These are phyloP conservation scores for Alloascoidea africana DNA, from an alignment of 805 yeast species.

Conservation along the genomic window DNA sequence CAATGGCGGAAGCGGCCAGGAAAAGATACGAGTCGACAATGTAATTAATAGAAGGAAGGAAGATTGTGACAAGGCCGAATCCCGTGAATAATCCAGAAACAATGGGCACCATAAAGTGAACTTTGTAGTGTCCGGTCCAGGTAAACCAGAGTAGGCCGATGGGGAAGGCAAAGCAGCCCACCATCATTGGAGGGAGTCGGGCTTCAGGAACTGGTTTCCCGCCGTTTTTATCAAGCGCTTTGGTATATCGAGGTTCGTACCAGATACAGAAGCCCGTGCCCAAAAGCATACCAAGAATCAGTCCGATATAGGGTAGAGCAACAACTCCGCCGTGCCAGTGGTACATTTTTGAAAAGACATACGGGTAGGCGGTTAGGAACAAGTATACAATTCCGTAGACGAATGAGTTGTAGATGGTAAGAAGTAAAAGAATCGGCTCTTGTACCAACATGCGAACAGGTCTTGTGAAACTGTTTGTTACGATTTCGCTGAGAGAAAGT, in stretches of 20 bases:
- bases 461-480: slow-evolving; percentile 46
- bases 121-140: slow-evolving; percentile 64
- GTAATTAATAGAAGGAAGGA: slow-evolving; percentile 55
- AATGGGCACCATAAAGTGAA: slow-evolving; percentile 68
- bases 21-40: slow-evolving; percentile 55
- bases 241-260: slow-evolving; percentile 37
- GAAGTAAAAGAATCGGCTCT: slow-evolving; percentile 60
- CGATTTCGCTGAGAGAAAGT: slow-evolving; percentile 40
- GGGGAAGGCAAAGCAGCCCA: slow-evolving; percentile 58
- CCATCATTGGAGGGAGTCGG: slow-evolving; percentile 62
- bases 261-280: slow-evolving; percentile 32
- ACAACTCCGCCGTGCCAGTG: slow-evolving; percentile 43
- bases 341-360: slow-evolving; percentile 50
- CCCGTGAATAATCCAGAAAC: slow-evolving; percentile 44
- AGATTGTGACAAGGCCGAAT: slow-evolving; percentile 45
- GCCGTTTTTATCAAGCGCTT: slow-evolving; percentile 30
- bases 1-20: slow-evolving; percentile 68
- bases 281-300: slow-evolving; percentile 50
- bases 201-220: slow-evolving; percentile 64
- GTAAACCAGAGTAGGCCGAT: slow-evolving; percentile 75
- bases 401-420: slow-evolving; percentile 61
- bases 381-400: slow-evolving; percentile 69
- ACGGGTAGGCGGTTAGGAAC: slow-evolving; percentile 62
- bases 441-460: slow-evolving; percentile 51
- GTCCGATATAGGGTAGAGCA: slow-evolving; percentile 67